A percentile compares a stretch with the other conserved stretches of the same genome.
Conservation (phyloP, 805 yeast genomes). For the Saccharomycopsis selenospora region DNA sequence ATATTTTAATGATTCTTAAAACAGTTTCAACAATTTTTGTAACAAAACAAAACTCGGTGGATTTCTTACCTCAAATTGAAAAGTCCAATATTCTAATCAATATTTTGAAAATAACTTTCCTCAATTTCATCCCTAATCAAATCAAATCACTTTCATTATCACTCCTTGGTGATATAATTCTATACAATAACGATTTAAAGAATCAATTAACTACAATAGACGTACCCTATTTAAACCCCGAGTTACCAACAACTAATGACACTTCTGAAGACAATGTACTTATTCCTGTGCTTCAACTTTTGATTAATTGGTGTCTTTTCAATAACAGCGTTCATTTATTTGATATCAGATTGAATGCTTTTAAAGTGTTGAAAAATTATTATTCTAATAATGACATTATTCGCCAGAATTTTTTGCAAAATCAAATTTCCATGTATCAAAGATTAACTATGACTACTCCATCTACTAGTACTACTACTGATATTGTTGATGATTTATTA, state of each 20-base stretch:
- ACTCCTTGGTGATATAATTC: slow-evolving; percentile 70
- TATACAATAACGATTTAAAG: slow-evolving; percentile 62
- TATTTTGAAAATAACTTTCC: slow-evolving; percentile 64
- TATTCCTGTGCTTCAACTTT: slow-evolving; percentile 66
- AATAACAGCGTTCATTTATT: slow-evolving; percentile 80
- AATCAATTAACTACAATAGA: slow-evolving; percentile 69
- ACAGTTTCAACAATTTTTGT: slow-evolving; percentile 14
- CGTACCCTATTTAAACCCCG: slow-evolving; percentile 86
- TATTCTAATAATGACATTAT: slow-evolving; percentile 57
- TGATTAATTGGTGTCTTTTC: slow-evolving; percentile 75
- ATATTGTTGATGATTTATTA: slow-evolving; percentile 1
- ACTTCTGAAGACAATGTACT: slow-evolving; percentile 23
- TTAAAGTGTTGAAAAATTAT: slow-evolving; percentile 57
- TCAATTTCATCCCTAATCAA: slow-evolving; percentile 52
- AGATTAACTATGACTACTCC: slow-evolving; percentile 20
- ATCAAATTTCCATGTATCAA: slow-evolving; percentile 49
- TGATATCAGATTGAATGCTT: slow-evolving; percentile 71
- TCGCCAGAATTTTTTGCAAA: slow-evolving; percentile 52
- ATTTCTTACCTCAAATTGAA: slow-evolving; percentile 8
- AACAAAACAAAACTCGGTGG: slow-evolving; percentile 9
- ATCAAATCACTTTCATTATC: slow-evolving; percentile 64
- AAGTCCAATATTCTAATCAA: slow-evolving; percentile 54
- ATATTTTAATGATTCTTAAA: slow-evolving; percentile 10
- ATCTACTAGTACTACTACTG: not conserved
- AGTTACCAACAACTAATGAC: slow-evolving; percentile 33